phyloP scores from a whole-genome alignment of 257 asterid species.

The Rauvolfia tetraphylla region DNA sequence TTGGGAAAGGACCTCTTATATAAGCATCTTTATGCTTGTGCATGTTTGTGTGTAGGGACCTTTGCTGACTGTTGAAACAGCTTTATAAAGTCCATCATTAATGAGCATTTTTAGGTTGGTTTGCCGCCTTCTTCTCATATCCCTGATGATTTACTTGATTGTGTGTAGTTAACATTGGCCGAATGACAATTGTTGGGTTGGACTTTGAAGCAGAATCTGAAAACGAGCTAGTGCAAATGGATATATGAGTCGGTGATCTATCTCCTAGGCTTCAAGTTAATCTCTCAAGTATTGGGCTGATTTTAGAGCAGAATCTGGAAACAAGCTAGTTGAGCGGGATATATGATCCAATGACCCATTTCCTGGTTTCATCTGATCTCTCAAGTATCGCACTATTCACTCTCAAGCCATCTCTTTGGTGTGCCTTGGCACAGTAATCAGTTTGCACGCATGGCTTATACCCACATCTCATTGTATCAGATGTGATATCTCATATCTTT shows the following conservation, averaged over 20 bases:
- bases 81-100: neutral
- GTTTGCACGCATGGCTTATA: neutral
- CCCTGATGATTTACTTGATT: slow-evolving; percentile 18
- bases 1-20: neutral
- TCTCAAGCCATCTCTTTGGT: neutral
- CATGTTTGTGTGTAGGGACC: neutral
- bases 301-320: neutral
- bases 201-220: slow-evolving; percentile 55
- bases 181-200: slow-evolving; percentile 68
- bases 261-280: neutral
- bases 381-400: neutral
- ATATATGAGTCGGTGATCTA: neutral
- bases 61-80: neutral
- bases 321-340: neutral
- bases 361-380: neutral
- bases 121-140: neutral
- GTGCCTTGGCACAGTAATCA: neutral
- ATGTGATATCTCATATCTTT: neutral
- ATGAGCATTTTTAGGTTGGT: slow-evolving; percentile 7
- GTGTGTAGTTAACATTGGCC: slow-evolving; percentile 82
- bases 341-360: neutral
- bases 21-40: neutral
- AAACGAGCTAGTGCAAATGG: slow-evolving; percentile 25
- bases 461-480: neutral
- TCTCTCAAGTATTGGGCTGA: neutral